Evolutionary conservation across 169 alveolate genomes (phyloP).

Genomic region (Eimeria sp.): DNA sequence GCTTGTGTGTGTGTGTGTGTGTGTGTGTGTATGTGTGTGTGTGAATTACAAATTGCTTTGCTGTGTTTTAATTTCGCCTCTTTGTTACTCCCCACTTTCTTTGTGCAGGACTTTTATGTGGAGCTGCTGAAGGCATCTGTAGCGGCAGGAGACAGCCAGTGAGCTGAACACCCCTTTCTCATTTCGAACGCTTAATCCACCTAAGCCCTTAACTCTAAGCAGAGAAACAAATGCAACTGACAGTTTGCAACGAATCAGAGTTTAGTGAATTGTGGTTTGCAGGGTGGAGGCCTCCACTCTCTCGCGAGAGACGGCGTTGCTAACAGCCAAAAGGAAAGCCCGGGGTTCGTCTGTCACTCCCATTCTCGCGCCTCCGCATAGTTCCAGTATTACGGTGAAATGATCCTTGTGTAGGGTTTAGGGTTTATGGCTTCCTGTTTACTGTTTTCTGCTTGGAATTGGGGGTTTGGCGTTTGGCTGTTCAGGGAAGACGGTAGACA

Average conservation of each 20-base stretch:
- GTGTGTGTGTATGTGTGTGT: no score
- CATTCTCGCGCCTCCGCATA: not conserved
- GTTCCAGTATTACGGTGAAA: not conserved
- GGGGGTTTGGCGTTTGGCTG: slow-evolving; percentile 8
- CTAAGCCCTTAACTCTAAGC: not conserved
- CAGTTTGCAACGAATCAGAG: not conserved
- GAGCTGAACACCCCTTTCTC: not conserved
- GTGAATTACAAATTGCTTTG: not conserved
- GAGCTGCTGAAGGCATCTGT: slow-evolving; percentile 51
- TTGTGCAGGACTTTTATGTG: slow-evolving; percentile 66
- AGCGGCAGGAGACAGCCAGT: slow-evolving; percentile 25
- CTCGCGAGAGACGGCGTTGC: not conserved
- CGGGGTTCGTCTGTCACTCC: not conserved
- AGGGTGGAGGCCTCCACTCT: slow-evolving; percentile 7
- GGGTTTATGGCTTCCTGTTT: not conserved
- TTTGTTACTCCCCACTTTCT: not conserved
- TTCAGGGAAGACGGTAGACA: slow-evolving; percentile 79
- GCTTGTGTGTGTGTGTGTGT: no score
- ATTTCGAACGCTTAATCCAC: no score
- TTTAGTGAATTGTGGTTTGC: slow-evolving; percentile 1
- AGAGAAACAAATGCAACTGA: not conserved
- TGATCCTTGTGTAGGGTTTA: no score
- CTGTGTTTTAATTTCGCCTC: not conserved
- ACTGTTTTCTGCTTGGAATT: not conserved
- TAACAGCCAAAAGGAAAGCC: not conserved